These are phyloP conservation scores for Moricandia arvensis DNA, from an alignment of 345 rosid species.

Conservation along the genomic window DNA sequence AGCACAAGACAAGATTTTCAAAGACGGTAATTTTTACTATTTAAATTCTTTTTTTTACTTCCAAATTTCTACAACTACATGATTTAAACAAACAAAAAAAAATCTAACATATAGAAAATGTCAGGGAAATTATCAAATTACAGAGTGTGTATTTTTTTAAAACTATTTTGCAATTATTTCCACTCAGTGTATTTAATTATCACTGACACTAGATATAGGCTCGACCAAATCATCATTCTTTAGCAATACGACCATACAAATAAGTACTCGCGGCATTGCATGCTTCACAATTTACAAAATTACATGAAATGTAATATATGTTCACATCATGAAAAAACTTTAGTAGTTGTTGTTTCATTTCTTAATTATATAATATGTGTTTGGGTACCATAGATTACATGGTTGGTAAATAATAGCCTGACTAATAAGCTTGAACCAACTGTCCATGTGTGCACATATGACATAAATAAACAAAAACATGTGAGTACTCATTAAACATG, in stretches of 20 bases:
- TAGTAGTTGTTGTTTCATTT: background rate
- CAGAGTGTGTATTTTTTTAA: background rate
- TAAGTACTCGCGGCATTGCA: conserved; percentile 25
- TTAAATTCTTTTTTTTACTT: background rate
- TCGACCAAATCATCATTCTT: conserved; percentile 10
- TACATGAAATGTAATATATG: background rate
- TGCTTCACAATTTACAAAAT: conserved; percentile 13
- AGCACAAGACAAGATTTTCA: conserved; percentile 92
- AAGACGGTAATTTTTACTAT: conserved; percentile 62
- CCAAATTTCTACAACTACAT: background rate
- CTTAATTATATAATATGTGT: background rate
- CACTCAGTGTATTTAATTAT: conserved; percentile 7
- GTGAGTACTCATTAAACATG: conserved; percentile 7
- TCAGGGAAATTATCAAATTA: background rate
- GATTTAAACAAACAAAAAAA: background rate
- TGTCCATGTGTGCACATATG: conserved; percentile 35
- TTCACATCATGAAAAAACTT: background rate
- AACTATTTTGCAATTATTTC: background rate
- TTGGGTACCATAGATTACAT: conserved; percentile 12
- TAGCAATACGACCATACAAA: background rate
- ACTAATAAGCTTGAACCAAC: conserved; percentile 29
- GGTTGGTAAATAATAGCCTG: background rate
- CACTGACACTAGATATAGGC: conserved; percentile 23
- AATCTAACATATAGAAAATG: background rate
- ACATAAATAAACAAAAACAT: background rate